Evolutionary conservation across 345 rosid genomes (phyloP).

Genomic region (Pistacia integerrima): DNA sequence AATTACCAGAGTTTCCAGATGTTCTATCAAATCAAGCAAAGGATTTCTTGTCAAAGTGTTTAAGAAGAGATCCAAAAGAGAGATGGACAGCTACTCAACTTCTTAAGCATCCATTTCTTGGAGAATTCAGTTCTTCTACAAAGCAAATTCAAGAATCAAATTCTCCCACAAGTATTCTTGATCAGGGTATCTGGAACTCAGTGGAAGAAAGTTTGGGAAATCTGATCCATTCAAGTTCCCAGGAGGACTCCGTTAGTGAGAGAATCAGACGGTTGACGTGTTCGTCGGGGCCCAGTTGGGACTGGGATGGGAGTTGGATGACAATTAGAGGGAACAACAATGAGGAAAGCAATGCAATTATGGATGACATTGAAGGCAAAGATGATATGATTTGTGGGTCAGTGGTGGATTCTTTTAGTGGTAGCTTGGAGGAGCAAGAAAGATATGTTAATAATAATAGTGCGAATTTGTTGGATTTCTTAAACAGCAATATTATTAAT

Average conservation of each 20-base stretch:
- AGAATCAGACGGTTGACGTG: slow-evolving; percentile 52
- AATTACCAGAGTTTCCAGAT: slow-evolving; percentile 49
- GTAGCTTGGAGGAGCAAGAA: slow-evolving; percentile 13
- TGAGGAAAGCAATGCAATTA: slow-evolving; percentile 24
- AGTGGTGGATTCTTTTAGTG: slow-evolving; percentile 6
- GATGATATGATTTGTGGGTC: slow-evolving; percentile 21
- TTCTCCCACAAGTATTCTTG: slow-evolving; percentile 84
- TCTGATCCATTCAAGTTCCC: slow-evolving; percentile 13
- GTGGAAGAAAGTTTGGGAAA: slow-evolving; percentile 41
- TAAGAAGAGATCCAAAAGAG: slow-evolving; percentile 48
- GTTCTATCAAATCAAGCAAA: slow-evolving; percentile 48
- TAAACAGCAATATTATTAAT: neutral
- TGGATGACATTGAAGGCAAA: slow-evolving; percentile 24
- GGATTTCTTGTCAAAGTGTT: slow-evolving; percentile 66
- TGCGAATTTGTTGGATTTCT: slow-evolving; percentile 11
- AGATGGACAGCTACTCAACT: slow-evolving; percentile 58
- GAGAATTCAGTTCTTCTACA: slow-evolving; percentile 12
- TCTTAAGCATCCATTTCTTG: slow-evolving; percentile 51
- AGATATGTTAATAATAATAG: slow-evolving; percentile 16
- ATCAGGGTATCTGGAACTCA: slow-evolving; percentile 64
- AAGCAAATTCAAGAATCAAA: slow-evolving; percentile 34
- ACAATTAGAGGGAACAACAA: slow-evolving; percentile 36
- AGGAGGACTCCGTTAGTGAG: slow-evolving; percentile 25
- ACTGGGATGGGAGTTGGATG: slow-evolving; percentile 54
- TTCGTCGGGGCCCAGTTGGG: slow-evolving; percentile 43